Conservation (phyloP, 106 monocot genomes). For the Hemerocallis citrina region DNA sequence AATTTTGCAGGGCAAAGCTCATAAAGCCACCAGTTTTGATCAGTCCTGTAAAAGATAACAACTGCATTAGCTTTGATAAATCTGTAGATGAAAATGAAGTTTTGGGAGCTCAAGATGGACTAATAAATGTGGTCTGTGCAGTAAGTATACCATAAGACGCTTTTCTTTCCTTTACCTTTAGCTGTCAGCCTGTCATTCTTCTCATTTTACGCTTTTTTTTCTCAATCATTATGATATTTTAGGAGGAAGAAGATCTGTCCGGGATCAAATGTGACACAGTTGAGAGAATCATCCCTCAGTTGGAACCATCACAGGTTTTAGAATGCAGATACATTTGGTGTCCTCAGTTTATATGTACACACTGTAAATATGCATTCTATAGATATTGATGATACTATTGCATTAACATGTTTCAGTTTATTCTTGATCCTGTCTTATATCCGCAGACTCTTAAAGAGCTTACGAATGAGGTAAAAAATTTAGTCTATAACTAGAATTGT, state of each 20-base stretch:
- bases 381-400: not conserved
- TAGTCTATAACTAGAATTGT: too few species aligned
- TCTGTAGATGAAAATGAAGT: too few species aligned
- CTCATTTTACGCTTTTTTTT: not conserved
- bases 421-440: not conserved
- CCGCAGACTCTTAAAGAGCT: not conserved
- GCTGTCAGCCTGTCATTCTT: too few species aligned
- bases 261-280: not conserved
- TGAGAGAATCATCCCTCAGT: not conserved
- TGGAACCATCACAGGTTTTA: constrained; percentile 1
- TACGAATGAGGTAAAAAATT: not conserved
- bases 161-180: not conserved
- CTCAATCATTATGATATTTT: not conserved
- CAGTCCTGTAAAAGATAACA: not conserved
- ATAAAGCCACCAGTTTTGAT: constrained; percentile 37
- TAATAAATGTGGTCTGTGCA: not conserved
- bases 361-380: not conserved
- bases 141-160: not conserved
- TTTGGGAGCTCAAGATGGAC: not conserved
- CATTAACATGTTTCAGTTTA: not conserved
- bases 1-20: constrained; percentile 61
- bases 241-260: not conserved
- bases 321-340: not conserved
- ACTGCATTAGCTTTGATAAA: too few species aligned
- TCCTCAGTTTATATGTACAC: not conserved